A percentile compares a stretch with the other conserved stretches of the same genome.
phyloP scores from a whole-genome alignment of 768 basidiomycete species.

The Artomyces pyxidatus region DNA sequence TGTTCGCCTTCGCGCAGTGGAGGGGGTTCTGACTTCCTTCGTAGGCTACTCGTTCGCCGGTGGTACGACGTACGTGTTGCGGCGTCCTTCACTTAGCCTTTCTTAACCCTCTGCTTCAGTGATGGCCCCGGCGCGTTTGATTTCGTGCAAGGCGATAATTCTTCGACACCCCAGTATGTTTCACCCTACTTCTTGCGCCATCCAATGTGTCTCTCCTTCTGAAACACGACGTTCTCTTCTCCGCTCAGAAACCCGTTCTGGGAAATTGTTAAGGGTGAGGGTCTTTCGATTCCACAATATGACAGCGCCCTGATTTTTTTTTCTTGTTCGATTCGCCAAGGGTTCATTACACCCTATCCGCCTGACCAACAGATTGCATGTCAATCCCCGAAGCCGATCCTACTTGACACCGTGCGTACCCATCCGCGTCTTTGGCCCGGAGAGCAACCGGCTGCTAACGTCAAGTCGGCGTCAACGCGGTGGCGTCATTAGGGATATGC shows the following conservation, averaged over 20 bases:
- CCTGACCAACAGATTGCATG: slow-evolving; percentile 55
- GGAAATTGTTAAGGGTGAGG: slow-evolving; percentile 65
- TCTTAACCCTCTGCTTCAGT: slow-evolving; percentile 21
- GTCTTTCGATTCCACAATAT: background rate
- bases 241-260: slow-evolving; percentile 64
- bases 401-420: slow-evolving; percentile 59
- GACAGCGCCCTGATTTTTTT: background rate
- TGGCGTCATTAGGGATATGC: slow-evolving; percentile 47
- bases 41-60: slow-evolving; percentile 70
- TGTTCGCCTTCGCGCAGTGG: background rate
- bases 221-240: too few relatives aligned
- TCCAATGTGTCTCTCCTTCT: too few relatives aligned
- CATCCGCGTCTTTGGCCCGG: too few relatives aligned
- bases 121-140: slow-evolving; percentile 78
- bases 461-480: too few relatives aligned
- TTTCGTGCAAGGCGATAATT: slow-evolving; percentile 69
- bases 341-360: slow-evolving; percentile 58
- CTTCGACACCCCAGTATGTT: slow-evolving; percentile 46
- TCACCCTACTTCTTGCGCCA: slow-evolving; percentile 1
- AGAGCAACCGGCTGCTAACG: too few relatives aligned
- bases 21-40: background rate
- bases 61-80: slow-evolving; percentile 58
- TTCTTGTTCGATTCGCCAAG: too few relatives aligned
- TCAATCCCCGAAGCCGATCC: slow-evolving; percentile 71
- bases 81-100: too few relatives aligned